Percentiles rank a stretch among this genome's conserved stretches.
These are phyloP conservation scores for Leptodontidium sp. DNA, from an alignment of 2,329 filamentous ascomycete genomes.

Conservation along the genomic window DNA sequence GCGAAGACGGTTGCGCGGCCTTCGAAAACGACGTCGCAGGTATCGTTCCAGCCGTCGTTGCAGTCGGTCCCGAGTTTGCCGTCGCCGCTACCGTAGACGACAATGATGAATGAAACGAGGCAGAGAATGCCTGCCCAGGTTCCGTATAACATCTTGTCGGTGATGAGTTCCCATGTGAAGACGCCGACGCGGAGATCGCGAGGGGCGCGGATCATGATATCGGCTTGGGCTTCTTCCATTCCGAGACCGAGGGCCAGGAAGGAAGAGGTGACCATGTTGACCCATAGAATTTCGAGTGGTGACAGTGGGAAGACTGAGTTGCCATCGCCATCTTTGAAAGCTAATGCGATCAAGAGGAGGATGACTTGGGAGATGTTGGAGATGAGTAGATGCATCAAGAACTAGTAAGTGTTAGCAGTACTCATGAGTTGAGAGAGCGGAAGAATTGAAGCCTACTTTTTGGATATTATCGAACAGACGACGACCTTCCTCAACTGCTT, in stretches of 20 bases:
- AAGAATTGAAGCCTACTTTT: slow-evolving; percentile 46
- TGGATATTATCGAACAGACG: slow-evolving; percentile 99
- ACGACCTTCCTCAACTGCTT: slow-evolving; percentile 97
- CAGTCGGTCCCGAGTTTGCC: slow-evolving; percentile 64
- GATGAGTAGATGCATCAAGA: slow-evolving; percentile 70
- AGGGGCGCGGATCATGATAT: slow-evolving; percentile 72
- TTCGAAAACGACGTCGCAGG: slow-evolving; percentile 66
- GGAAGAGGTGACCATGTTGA: slow-evolving; percentile 77
- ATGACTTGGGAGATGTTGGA: slow-evolving; percentile 76
- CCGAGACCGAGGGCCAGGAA: slow-evolving; percentile 77
- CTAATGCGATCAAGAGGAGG: slow-evolving; percentile 72
- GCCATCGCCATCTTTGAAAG: slow-evolving; percentile 67
- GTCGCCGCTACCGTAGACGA: slow-evolving; percentile 62
- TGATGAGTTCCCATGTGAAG: slow-evolving; percentile 70
- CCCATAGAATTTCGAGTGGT: slow-evolving; percentile 79
- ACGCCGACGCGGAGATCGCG: slow-evolving; percentile 66
- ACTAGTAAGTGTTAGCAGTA: slow-evolving; percentile 50
- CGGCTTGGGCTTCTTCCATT: slow-evolving; percentile 72
- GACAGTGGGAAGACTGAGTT: slow-evolving; percentile 75
- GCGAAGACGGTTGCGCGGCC: slow-evolving; percentile 75
- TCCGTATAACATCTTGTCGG: slow-evolving; percentile 73
- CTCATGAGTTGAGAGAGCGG: neutral
- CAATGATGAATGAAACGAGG: slow-evolving; percentile 66
- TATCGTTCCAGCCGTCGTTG: slow-evolving; percentile 60
- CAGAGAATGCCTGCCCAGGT: slow-evolving; percentile 69